These are phyloP conservation scores for Sisymbrium altissimum DNA, from an alignment of 345 rosid genomes.

Conservation along the genomic window DNA sequence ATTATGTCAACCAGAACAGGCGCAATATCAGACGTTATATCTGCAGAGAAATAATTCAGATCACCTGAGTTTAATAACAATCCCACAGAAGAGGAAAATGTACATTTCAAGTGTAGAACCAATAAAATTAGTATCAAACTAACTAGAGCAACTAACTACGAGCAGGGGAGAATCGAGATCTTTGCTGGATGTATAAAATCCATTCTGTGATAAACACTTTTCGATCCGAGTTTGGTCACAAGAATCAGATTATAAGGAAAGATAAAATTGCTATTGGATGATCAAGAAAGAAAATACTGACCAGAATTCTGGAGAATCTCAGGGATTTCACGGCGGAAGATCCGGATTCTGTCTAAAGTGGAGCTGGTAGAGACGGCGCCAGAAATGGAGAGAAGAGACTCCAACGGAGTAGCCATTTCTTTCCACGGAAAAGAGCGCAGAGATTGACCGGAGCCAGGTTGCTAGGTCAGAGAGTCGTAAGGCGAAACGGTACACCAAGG, in stretches of 20 bases:
- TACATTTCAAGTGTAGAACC: too few relatives aligned
- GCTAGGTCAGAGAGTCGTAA: not conserved
- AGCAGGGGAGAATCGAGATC: not conserved
- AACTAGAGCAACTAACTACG: not conserved
- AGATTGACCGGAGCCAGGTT: conserved; percentile 11
- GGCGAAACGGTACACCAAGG: not conserved
- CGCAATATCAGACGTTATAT: conserved; percentile 57
- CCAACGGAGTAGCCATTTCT: conserved; percentile 56
- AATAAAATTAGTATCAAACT: not conserved
- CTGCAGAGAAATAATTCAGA: conserved; percentile 45
- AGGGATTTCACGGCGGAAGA: conserved; percentile 70
- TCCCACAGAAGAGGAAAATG: too few relatives aligned
- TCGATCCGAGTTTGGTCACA: not conserved
- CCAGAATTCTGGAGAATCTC: conserved; percentile 48
- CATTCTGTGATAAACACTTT: too few relatives aligned
- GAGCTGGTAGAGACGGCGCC: conserved; percentile 62
- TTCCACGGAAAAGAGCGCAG: conserved; percentile 14
- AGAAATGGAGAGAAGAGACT: conserved; percentile 53
- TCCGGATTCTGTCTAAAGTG: conserved; percentile 53
- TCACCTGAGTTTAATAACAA: too few relatives aligned
- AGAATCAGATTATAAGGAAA: not conserved
- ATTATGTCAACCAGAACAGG: conserved; percentile 60
- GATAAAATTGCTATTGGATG: not conserved
- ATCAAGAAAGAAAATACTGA: conserved; percentile 1
- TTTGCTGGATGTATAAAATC: not conserved